Percentiles rank a stretch among this genome's conserved stretches.
Conservation (phyloP, 345 rosid genomes). For the Firmiana major region DNA sequence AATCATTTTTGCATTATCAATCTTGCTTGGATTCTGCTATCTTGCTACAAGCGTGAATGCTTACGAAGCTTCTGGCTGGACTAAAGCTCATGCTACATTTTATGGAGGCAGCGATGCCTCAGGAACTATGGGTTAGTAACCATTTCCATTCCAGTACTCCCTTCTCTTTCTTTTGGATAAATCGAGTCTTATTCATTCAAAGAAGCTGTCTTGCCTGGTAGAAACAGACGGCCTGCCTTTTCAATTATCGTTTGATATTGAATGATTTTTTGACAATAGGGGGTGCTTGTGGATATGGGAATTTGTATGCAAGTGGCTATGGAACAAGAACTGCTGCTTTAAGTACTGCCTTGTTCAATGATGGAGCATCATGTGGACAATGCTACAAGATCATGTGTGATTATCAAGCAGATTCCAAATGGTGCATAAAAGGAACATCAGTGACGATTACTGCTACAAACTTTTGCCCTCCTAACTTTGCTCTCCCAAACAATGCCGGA, state of each 20-base stretch:
- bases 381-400: constrained; percentile 63
- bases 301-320: constrained; percentile 56
- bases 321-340: constrained; percentile 71
- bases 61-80: constrained; percentile 49
- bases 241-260: neutral
- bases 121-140: constrained; percentile 66
- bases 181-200: neutral
- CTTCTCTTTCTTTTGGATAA: constrained; percentile 9
- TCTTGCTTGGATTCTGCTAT: constrained; percentile 35
- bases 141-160: neutral
- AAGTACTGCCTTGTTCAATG: constrained; percentile 67
- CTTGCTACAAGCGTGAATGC: constrained; percentile 12
- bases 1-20: constrained; percentile 16
- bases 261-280: constrained; percentile 31
- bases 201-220: no score
- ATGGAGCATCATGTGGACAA: constrained; percentile 73
- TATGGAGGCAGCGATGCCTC: constrained; percentile 84
- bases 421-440: constrained; percentile 63
- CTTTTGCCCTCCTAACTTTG: constrained; percentile 77
- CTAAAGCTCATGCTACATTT: constrained; percentile 69
- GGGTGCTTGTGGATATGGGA: constrained; percentile 85
- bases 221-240: neutral
- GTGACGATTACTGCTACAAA: constrained; percentile 69
- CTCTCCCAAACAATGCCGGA: constrained; percentile 61
- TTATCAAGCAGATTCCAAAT: constrained; percentile 47